Evolutionary conservation across 208 protist species (phyloP), one percentile per base, ranked within the genome.

Genomic region (Spongospora subterranea): DNA sequence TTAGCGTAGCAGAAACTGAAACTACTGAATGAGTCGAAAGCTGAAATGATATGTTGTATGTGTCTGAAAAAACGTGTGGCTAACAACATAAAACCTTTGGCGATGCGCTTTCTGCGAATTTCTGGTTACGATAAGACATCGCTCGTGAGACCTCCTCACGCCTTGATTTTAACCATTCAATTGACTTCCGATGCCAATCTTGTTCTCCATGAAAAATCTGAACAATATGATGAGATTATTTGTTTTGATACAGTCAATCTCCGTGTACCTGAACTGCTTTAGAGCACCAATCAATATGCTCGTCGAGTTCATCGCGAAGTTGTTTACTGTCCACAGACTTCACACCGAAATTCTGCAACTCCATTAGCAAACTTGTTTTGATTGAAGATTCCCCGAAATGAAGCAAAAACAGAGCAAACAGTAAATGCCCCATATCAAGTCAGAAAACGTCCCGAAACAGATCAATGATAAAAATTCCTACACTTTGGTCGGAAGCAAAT

Each of bases 251-350:
- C n/a, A n/a, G n/a, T n/a, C n/a, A n/a, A n/a, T n/a, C n/a, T n/a
- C n/a, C n/a, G 24, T 29, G 6, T 45, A 82, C 71, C 71, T 82
- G 71, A 39, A 43, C 17, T 20, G 71, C 71, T n/a, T 82, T 82
- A 45, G 71, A 45, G 35, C 71, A 82, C 71, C 71, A 82, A 43
- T 82, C 71, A 43, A 82, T 35, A 35, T 82, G 71, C 40, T 82
- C 71, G 71, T 82, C 71, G 6, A 35, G 17, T 20, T 35, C n/a
- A 82, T 82, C 17, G 6, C 71, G 71, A 13, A 82, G 71, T 17
- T 35, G 6, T 35, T 82, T 13, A 40, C 35, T 82, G 35, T 82
- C 71, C 13, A 82, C 11, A 17, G n/a, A n/a, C n/a, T n/a, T n/a
- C n/a, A 60, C 50, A 29, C 6, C 13, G 13, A 60, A 24, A 29